Percentiles rank a stretch among this genome's conserved stretches.
Conservation (phyloP, 768 basidiomycete species). For the Psilocybe tampanensis region DNA sequence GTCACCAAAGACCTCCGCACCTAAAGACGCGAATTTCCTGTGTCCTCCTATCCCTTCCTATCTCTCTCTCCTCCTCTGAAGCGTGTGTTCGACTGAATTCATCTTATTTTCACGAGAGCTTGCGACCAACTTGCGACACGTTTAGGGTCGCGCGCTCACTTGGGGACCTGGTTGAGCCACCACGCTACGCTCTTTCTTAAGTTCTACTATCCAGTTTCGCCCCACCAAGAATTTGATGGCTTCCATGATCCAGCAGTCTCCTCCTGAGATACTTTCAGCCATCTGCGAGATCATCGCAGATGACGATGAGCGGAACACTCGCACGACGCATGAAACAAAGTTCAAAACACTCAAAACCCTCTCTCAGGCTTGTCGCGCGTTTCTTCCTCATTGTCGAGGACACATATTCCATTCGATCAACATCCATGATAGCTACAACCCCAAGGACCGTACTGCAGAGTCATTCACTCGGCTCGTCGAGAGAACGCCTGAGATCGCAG, state of each 20-base stretch:
- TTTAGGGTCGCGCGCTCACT: too few relatives aligned
- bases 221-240: too few relatives aligned
- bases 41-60: too few relatives aligned
- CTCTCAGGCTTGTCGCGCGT: neutral
- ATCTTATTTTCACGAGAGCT: too few relatives aligned
- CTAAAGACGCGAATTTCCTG: too few relatives aligned
- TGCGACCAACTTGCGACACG: too few relatives aligned
- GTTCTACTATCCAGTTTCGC: too few relatives aligned
- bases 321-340: neutral
- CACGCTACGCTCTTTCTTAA: too few relatives aligned
- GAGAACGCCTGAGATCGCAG: neutral
- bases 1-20: too few relatives aligned
- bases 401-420: neutral
- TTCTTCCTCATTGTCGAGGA: neutral
- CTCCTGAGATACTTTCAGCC: neutral
- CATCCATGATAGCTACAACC: neutral
- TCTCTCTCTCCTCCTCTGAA: too few relatives aligned
- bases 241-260: neutral
- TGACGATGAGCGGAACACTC: neutral
- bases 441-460: neutral
- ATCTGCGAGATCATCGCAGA: neutral
- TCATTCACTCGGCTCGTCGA: neutral
- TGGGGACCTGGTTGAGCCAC: too few relatives aligned
- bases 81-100: too few relatives aligned
- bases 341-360: neutral